Evolutionary conservation across 2,329 filamentous ascomycete genomes (phyloP).

Genomic region (Alternaria sp.): DNA sequence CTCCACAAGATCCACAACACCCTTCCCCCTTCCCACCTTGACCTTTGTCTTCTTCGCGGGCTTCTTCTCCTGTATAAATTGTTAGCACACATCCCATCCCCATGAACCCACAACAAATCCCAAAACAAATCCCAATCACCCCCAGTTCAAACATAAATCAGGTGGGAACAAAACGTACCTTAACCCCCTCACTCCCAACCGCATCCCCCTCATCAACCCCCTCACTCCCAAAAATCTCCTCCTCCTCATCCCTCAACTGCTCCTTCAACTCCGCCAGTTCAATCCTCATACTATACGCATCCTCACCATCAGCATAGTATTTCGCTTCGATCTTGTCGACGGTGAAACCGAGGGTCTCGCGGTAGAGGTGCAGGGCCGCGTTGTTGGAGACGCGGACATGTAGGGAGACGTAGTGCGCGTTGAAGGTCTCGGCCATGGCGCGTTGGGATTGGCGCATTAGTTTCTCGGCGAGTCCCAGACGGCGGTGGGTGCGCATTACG

Average conservation of each 20-base stretch:
- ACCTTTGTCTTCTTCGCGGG: constrained; percentile 64
- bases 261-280: constrained; percentile 69
- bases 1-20: constrained; percentile 81
- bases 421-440: constrained; percentile 95
- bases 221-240: constrained; percentile 43
- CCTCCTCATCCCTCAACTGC: constrained; percentile 56
- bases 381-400: constrained; percentile 95
- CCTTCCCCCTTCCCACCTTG: constrained; percentile 79
- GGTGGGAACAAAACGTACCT: no score
- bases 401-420: constrained; percentile 89
- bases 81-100: no score
- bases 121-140: no score
- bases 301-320: constrained; percentile 97
- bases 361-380: constrained; percentile 90
- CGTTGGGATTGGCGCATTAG: constrained; percentile 95
- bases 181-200: constrained; percentile 41
- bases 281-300: constrained; percentile 93
- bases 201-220: constrained; percentile 44
- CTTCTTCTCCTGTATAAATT: constrained; percentile 22
- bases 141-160: no score
- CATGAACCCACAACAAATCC: constrained; percentile 21
- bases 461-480: constrained; percentile 93
- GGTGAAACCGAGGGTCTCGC: constrained; percentile 60
- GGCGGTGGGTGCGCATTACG: constrained; percentile 94
- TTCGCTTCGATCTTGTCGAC: constrained; percentile 70